These are phyloP conservation scores for Rubus parviflorus DNA, from an alignment of 306 rosid genomes.

Conservation along the genomic window DNA sequence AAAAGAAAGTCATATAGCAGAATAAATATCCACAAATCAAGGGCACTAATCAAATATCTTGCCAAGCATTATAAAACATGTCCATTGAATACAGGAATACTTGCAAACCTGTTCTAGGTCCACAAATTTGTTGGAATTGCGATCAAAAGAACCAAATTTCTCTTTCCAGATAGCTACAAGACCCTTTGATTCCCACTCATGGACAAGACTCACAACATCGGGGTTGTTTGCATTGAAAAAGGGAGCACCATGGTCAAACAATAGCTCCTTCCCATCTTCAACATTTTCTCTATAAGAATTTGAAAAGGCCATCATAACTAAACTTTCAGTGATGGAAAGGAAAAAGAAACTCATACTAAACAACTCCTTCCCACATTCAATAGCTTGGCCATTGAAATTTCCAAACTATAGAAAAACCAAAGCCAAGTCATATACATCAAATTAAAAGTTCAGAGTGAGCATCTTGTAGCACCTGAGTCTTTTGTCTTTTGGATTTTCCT, in stretches of 20 bases:
- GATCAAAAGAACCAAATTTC: constrained; percentile 68
- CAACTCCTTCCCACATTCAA: background rate
- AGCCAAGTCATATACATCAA: background rate
- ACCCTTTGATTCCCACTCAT: constrained; percentile 78
- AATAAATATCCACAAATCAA: background rate
- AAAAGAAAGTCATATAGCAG: background rate
- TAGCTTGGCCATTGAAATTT: background rate
- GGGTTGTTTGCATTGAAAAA: constrained; percentile 61
- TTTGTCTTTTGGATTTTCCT: background rate
- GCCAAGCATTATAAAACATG: background rate
- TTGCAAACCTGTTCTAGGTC: constrained; percentile 58
- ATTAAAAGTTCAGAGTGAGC: constrained; percentile 1
- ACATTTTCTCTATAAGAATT: constrained; percentile 52
- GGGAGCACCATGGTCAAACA: constrained; percentile 91
- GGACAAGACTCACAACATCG: constrained; percentile 52
- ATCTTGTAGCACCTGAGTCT: background rate
- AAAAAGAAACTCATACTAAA: background rate
- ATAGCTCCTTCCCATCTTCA: constrained; percentile 81
- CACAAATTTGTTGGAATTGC: constrained; percentile 49
- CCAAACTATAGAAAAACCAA: background rate
- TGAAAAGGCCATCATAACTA: constrained; percentile 1
- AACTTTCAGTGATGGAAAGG: background rate
- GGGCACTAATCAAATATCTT: background rate
- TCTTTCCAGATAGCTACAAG: constrained; percentile 82
- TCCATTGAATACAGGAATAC: background rate